Evolutionary conservation across 2,329 filamentous ascomycete species (phyloP), one percentile per base, ranked within the genome.

Genomic region (Fonsecaea erecta): DNA sequence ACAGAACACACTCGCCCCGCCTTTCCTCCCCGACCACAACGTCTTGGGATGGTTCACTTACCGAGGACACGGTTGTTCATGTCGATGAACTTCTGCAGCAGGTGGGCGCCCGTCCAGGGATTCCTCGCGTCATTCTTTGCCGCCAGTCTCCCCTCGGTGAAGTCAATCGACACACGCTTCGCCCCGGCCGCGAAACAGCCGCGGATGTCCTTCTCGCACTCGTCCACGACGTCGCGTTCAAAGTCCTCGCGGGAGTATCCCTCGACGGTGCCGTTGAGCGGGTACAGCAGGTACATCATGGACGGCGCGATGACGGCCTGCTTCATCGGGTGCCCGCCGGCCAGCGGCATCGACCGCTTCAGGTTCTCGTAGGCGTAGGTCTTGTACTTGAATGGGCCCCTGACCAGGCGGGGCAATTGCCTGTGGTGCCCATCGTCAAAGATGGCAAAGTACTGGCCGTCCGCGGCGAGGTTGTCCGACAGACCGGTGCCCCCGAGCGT

Each of bases 121-220:
- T 75, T 76, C 18, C 73, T 66, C 12, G 69, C 68, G 55, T 76
- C 74, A 28, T 75, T 76, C 56, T 74, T 76, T 30, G 68, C 64
- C 3, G 74, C 73, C 16, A 76, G 70, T 8, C 72, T 64, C 64
- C 73, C 74, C 67, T 76, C 74, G 11, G 74, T 75, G 56, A 76
- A 76, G 60, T 76, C 74, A 40, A 76, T 75, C 30, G 71, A 73
- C 21, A 76, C 74, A 40, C 74, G 70, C 56, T 70, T 67, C 12
- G 74, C 74, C 7, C 74, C 74, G 11, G 71, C 73, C 35, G 71
- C 72, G 65, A 76, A 76, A 54, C 73, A 76, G 56, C 71, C 71
- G 5, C 74, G 68, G 60, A 76, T 76, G 65, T 76, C 74, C 60
- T 75, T 76, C 61, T 74, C 74, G 54, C 74, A 76, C 61, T 75